Base-by-base conservation (phyloP, 257 asterid genomes). In the Solanum virginianum region DNA sequence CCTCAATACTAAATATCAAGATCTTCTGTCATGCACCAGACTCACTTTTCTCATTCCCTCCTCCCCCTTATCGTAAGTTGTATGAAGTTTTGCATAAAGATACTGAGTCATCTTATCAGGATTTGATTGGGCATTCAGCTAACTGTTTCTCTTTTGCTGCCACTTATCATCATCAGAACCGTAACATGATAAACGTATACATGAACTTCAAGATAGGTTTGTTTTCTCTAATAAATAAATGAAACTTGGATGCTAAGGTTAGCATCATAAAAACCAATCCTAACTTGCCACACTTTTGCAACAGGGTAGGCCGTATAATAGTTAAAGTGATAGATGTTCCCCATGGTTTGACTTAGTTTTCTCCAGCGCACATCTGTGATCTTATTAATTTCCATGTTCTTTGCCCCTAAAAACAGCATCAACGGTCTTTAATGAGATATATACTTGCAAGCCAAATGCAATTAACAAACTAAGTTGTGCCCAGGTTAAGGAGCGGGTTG, bases 401-500 rank as follows among this genome's bases (percentile, higher is more conserved):
- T 79, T 24, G 15, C 65, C 82, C 63, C 6, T 51, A 24, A 51
- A 77, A 53, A 10, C 18, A 53, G 49, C 65, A 51, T 15, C 29
- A 22, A 53, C 0, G 5, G 83, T 29, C 83, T 51, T 16, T 16
- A 53, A 26, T 51, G 22, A 43, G 83, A 53, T 53, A 51, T 7
- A 77, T 26, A 2, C 83, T 53, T 26, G 47, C 65, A 53, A 53
- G 29, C 49, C 83, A 79, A 29, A 79, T 79, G 32, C 65, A 87
- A 66, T 80, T 90, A 53, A 89, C 88, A 53, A 81, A 57, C 65
- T 86, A 26, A 75, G 29, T 51, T 57, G 62, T 90, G 79, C 62
- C 80, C 88, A 95, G 99, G 98, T 95, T 36, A 94, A 90, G 89
- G 99, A 97, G 85, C 94, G 98, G 85, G 98, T 97, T 24, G 91